phyloP scores from a whole-genome alignment of 768 basidiomycete species.

The Tulasnella sp. region DNA sequence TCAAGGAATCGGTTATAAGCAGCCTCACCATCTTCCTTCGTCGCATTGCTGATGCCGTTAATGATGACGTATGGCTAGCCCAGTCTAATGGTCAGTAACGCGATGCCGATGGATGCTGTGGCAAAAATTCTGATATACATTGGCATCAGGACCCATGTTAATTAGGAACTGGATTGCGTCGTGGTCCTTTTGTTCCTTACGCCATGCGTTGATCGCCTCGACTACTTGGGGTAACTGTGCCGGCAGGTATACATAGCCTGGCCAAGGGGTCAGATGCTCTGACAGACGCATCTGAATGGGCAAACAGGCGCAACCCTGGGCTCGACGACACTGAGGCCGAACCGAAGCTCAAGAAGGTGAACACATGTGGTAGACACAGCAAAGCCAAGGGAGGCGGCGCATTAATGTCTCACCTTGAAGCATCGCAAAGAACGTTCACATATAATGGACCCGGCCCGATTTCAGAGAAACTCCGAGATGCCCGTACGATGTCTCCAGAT shows the following conservation, averaged over 20 bases:
- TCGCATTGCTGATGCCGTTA: neutral
- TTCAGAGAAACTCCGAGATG: too few relatives aligned
- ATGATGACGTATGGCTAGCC: slow-evolving; percentile 12
- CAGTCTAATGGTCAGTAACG: neutral
- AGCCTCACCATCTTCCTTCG: slow-evolving; percentile 2
- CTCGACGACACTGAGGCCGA: too few relatives aligned
- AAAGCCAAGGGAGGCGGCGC: too few relatives aligned
- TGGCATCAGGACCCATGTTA: neutral
- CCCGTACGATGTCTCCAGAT: too few relatives aligned
- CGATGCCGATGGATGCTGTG: neutral
- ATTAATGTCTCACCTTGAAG: too few relatives aligned
- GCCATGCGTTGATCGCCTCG: slow-evolving; percentile 4
- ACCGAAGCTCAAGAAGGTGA: too few relatives aligned
- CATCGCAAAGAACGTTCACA: too few relatives aligned
- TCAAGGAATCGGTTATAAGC: neutral
- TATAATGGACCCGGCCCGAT: too few relatives aligned
- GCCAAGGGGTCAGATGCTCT: neutral
- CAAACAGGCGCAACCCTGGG: neutral
- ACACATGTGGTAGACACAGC: too few relatives aligned
- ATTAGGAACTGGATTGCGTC: neutral
- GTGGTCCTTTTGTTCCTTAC: neutral
- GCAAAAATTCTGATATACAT: neutral
- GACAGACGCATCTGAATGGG: neutral
- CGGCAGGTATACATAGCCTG: slow-evolving; percentile 9
- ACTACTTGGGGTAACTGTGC: slow-evolving; percentile 16